These are phyloP conservation scores for Suillus luteus DNA, from an alignment of 768 basidiomycete species.

Conservation along the genomic window DNA sequence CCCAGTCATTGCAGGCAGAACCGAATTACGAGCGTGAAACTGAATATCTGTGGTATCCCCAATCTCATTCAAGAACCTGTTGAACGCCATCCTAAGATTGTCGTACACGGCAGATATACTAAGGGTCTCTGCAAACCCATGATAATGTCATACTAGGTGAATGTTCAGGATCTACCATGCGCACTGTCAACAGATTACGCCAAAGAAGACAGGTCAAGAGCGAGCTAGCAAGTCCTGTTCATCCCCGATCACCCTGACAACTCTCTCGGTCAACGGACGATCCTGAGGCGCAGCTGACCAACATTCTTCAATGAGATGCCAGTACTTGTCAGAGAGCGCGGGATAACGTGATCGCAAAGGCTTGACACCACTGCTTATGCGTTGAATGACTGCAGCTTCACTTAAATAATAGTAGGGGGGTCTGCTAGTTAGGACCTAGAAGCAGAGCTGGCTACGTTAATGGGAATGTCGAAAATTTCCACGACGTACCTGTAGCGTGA, in stretches of 20 bases:
- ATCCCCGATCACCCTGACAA: neutral
- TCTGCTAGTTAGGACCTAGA: conserved; percentile 14
- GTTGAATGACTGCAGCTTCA: conserved; percentile 21
- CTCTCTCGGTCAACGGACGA: neutral
- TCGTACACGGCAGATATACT: no score
- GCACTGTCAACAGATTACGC: neutral
- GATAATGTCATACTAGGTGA: no score
- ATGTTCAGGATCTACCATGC: neutral
- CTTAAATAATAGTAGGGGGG: conserved; percentile 25
- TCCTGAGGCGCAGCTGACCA: conserved; percentile 33
- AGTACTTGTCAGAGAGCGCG: conserved; percentile 40
- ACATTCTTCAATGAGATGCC: conserved; percentile 43
- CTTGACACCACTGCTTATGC: conserved; percentile 16
- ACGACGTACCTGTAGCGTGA: conserved; percentile 24
- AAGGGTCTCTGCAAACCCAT: no score
- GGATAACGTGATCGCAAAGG: conserved; percentile 22
- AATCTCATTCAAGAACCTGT: no score
- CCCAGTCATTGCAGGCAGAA: no score
- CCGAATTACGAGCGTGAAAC: no score
- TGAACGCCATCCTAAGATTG: no score
- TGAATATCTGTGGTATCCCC: no score
- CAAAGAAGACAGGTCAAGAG: neutral
- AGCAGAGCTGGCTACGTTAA: conserved; percentile 10
- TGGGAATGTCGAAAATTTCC: conserved; percentile 28
- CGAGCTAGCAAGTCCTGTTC: neutral